Conservation (phyloP, 1,284 basidiomycete species). For the Sparassis latifolia region DNA sequence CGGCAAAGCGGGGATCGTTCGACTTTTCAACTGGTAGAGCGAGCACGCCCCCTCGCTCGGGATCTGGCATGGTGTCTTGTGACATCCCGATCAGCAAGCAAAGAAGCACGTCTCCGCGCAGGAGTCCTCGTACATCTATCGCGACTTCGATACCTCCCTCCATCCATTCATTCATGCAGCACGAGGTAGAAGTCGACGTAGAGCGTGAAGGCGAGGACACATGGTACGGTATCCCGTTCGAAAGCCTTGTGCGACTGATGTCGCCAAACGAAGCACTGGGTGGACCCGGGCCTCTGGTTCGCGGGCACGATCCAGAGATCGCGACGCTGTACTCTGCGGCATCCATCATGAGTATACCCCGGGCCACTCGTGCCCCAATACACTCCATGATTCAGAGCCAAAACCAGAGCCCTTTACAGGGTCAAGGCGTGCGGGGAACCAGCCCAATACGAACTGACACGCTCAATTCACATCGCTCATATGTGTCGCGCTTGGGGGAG, state of each 20-base stretch:
- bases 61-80: neutral
- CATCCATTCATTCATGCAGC: conserved; percentile 2
- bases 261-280: conserved; percentile 71
- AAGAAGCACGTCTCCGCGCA: conserved; percentile 13
- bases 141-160: conserved; percentile 11
- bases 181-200: conserved; percentile 4
- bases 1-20: conserved; percentile 17
- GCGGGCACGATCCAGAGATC: conserved; percentile 62
- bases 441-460: conserved; percentile 25
- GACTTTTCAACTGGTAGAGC: conserved; percentile 10
- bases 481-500: conserved; percentile 20
- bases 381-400: conserved; percentile 24
- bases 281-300: conserved; percentile 20
- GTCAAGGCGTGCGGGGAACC: conserved; percentile 13
- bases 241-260: conserved; percentile 72
- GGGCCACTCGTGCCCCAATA: conserved; percentile 29
- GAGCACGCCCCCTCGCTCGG: conserved; percentile 10
- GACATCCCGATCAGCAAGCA: neutral
- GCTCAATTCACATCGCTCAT: conserved; percentile 6
- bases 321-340: conserved; percentile 82
- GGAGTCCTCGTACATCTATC: conserved; percentile 7
- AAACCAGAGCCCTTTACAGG: conserved; percentile 7
- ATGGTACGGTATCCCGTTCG: conserved; percentile 71
- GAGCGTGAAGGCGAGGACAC: conserved; percentile 38
- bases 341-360: conserved; percentile 66